Base-by-base conservation (phyloP, 1,284 basidiomycete genomes). In the Ganoderma resinaceum region DNA sequence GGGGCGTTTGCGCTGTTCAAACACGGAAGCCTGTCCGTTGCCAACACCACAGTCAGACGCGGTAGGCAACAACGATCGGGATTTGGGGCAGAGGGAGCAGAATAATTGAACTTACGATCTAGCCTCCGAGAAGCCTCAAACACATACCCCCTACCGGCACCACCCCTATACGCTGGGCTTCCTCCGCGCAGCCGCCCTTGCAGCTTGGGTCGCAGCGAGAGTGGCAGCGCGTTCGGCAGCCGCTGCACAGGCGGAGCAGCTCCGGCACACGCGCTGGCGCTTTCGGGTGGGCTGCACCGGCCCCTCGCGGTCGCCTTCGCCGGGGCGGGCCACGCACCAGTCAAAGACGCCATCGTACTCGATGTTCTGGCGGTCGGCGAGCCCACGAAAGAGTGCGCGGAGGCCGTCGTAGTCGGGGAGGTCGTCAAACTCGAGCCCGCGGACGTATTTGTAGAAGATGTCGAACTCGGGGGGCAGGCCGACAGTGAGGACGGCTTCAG, bases 371-470 rank as follows among this genome's bases (percentile, higher is more conserved):
- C 75, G 73, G 40, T 78, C 75, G 5, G 79, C 80, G 7, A 82
- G 78, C 31, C 87, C 92, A 42, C 90, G 86, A 84, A 97, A 95
- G 65, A 96, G 86, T 72, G 89, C 89, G 65, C 95, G 86, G 29
- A 97, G 84, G 67, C 95, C 95, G 62, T 91, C 92, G 78, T 97
- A 97, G 82, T 98, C 96, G 16, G 95, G 95, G 61, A 93, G 86
- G 82, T 97, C 95, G 77, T 95, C 94, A 76, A 96, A 97, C 71
- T 93, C 91, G 57, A 97, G 89, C 8, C 90, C 91, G 59, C 95
- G 89, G 58, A 93, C 90, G 81, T 97, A 97, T 71, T 89, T 89
- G 81, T 94, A 94, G 76, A 96, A 89, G 72, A 95, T 89, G 74
- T 93, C 93, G 74, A 97, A 96, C 80, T 97, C 96, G 70, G 91